Conservation (phyloP, 495 filamentous ascomycete genomes). For the Penicillium lividum region DNA sequence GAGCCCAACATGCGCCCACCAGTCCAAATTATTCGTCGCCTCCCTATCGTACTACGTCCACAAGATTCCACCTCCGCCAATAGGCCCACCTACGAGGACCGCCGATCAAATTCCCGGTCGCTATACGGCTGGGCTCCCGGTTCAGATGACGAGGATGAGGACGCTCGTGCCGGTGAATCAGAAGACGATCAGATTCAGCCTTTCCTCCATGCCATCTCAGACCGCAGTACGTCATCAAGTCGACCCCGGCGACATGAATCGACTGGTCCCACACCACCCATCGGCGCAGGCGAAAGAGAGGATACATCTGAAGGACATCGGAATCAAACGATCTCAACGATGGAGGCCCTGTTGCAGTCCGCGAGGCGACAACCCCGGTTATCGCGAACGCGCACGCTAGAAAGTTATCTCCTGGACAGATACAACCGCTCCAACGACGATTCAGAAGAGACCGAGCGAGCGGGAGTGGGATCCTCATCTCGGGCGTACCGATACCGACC, state of each 20-base stretch:
- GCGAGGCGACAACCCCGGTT: conserved; percentile 49
- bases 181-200: conserved; percentile 38
- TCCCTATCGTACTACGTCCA: conserved; percentile 42
- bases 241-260: conserved; percentile 33
- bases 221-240: conserved; percentile 27
- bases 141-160: conserved; percentile 53
- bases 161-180: conserved; percentile 27
- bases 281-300: neutral
- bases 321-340: conserved; percentile 30
- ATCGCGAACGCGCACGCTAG: conserved; percentile 46
- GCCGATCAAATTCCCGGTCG: conserved; percentile 47
- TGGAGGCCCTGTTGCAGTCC: conserved; percentile 52
- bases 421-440: conserved; percentile 35
- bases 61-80: conserved; percentile 21
- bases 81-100: conserved; percentile 51
- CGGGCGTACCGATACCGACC: conserved; percentile 43
- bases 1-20: conserved; percentile 36
- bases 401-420: conserved; percentile 49
- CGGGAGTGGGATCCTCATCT: conserved; percentile 17
- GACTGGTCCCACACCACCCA: conserved; percentile 16
- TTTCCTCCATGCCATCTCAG: conserved; percentile 29
- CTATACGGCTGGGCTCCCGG: conserved; percentile 64
- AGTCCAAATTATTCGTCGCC: conserved; percentile 45
- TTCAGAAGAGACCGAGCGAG: conserved; percentile 36
- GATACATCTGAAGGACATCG: neutral